These are phyloP conservation scores for Cardiospermum halicacabum DNA, from an alignment of 345 rosid genomes.

Conservation along the genomic window DNA sequence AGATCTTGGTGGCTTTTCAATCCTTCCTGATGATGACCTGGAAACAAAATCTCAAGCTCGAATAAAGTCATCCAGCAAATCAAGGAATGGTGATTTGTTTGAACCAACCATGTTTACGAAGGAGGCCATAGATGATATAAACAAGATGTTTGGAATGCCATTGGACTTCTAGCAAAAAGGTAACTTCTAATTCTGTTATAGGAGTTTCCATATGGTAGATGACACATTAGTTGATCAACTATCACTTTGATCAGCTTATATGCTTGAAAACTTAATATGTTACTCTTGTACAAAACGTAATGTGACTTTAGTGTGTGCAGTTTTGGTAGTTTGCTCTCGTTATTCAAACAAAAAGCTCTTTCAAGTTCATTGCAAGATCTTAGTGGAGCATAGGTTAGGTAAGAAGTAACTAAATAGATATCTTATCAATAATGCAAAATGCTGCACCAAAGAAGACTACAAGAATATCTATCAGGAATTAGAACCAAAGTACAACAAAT, in stretches of 20 bases:
- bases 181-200: not conserved
- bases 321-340: not conserved
- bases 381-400: not conserved
- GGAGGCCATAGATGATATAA: slow-evolving; percentile 85
- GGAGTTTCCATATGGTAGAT: slow-evolving; percentile 2
- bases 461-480: slow-evolving; percentile 14
- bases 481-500: not conserved
- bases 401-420: not conserved
- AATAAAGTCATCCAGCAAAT: slow-evolving; percentile 26
- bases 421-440: not conserved
- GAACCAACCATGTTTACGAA: slow-evolving; percentile 81
- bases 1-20: slow-evolving; percentile 51
- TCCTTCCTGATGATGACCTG: slow-evolving; percentile 73
- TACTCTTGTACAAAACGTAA: slow-evolving; percentile 4
- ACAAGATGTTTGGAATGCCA: slow-evolving; percentile 79
- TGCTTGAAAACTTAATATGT: not conserved
- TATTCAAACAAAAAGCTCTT: slow-evolving; percentile 2
- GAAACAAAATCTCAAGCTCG: slow-evolving; percentile 29
- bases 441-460: slow-evolving; percentile 7
- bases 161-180: slow-evolving; percentile 50
- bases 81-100: slow-evolving; percentile 47
- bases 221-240: not conserved
- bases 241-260: not conserved
- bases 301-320: not conserved
- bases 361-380: not conserved